phyloP scores from a whole-genome alignment of 352 stramenopile species.

The Globisporangium paddicum region DNA sequence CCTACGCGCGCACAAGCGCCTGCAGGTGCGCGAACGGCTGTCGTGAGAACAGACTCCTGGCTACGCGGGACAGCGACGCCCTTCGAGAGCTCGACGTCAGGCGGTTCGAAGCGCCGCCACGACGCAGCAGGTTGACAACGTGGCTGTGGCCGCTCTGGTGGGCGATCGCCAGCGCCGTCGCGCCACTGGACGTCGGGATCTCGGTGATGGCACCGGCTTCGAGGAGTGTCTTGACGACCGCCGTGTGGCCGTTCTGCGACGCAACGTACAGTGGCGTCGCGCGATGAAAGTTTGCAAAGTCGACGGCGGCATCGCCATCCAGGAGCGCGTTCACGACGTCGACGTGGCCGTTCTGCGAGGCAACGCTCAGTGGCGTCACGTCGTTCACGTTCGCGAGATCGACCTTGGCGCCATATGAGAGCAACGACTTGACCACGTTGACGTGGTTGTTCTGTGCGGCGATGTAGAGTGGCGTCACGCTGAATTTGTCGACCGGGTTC shows the following conservation, averaged over 20 bases:
- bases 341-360: slow-evolving; percentile 9
- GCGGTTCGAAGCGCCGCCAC: not conserved
- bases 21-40: not conserved
- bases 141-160: not conserved
- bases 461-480: slow-evolving; percentile 14
- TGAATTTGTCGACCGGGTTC: slow-evolving; percentile 2
- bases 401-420: slow-evolving; percentile 4
- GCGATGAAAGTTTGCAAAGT: slow-evolving; percentile 3
- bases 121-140: not conserved
- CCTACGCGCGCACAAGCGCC: not conserved
- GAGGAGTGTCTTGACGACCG: slow-evolving; percentile 3
- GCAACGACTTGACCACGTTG: not conserved
- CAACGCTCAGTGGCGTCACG: slow-evolving; percentile 7
- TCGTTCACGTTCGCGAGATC: slow-evolving; percentile 9
- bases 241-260: slow-evolving; percentile 6
- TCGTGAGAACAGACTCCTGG: not conserved
- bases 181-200: not conserved
- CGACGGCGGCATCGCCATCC: slow-evolving; percentile 3
- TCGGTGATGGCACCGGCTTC: slow-evolving; percentile 4
- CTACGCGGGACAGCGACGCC: slow-evolving; percentile 1
- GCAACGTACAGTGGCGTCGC: slow-evolving; percentile 13
- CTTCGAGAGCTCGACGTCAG: not conserved
- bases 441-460: slow-evolving; percentile 11
- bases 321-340: slow-evolving; percentile 7
- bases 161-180: not conserved